Base-by-base conservation (phyloP, 208 protist genomes). In the Trypanosoma boissoni region DNA sequence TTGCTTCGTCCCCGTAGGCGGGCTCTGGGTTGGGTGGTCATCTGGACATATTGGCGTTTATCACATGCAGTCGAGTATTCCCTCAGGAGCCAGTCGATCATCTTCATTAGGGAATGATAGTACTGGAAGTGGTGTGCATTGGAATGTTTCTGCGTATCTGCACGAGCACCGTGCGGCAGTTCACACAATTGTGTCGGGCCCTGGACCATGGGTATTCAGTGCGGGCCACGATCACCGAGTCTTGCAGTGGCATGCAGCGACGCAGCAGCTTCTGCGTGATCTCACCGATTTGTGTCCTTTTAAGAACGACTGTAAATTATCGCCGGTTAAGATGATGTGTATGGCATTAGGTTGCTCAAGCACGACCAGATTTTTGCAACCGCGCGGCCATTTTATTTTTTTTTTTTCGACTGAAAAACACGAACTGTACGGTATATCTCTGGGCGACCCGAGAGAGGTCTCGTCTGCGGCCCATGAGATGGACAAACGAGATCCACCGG, bases 11-110 rank as follows among this genome's bases (percentile, higher is more conserved):
- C 32, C 21, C 24, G 10, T 23, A 5, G 26, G 43, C 7, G 27
- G 20, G n/a, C 12, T 63, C 37, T 63, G 58, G 58, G 46, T 54
- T 8, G 45, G 58, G 2, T 63, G 58, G 58, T 63, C 58, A 6
- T 54, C 45, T 4, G 58, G 58, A 2, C 58, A 55, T 14, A 63
- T 63, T 54, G 45, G 31, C 3, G 34, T 63, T 2, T 63, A 63
- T 54, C 29, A 18, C 20, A 36, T 63, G 45, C 45, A 46, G 3
- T 16, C 21, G 21, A 24, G 36, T n/a, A 31, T 24, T 16, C 31
- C 8, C 39, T 2, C 29, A 16, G 7, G 3, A 8, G 6, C 24
- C 0, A n/a, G n/a, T 36, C 45, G 4, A 34, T 23, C 23, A 45
- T 24, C 32, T 24, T 7, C 7, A 14, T 14, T 8, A 2, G 45